Evolutionary conservation across 1,139 yeast genomes (phyloP), one percentile per base, ranked within the genome.

Genomic region (Yamadazyma taylorii): DNA sequence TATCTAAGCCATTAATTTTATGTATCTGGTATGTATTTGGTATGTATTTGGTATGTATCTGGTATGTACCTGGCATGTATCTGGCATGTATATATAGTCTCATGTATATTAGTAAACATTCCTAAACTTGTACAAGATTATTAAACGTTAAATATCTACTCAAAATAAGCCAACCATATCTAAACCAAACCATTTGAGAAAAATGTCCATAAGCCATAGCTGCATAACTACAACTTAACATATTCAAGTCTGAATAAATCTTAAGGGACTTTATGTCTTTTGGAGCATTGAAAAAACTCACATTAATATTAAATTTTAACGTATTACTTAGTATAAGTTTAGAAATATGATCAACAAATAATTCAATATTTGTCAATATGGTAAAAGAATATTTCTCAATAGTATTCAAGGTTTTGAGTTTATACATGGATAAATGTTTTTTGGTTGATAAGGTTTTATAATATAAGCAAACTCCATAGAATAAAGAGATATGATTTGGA

Each of bases 141-240:
- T 90, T 92, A 36, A 71, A 73, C 31, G 80, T 81, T 75, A 85
- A 75, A 61, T 85, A 85, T 45, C 94, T 72, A 44, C 96, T 85
- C 30, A 82, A 63, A 6, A 77, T 44, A 52, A 92, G 69, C 97
- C 97, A 92, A 2, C 89, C 84, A 67, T 85, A 87, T 47, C 99
- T 73, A 60, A 85, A 92, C 97, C 97, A 92, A 11, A 83, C 90
- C 88, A 92, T 85, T 59, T 92, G 99, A 3, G 95, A 81, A 46
- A 70, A 71, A 61, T 92, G 97, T 3, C 87, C 96, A 48, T 73
- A 73, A 3, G 81, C 67, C 97, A 92, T 89, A 4, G 96, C 86
- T 0, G 84, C 75, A 40, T 81, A 69, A 25, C 82, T 72, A 7
- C 77, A 66, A 35, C 83, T 67, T 51, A 82, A 73, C 62, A 79